Conservation (phyloP, 2,329 filamentous ascomycete species). For the Penicillium crustosum region DNA sequence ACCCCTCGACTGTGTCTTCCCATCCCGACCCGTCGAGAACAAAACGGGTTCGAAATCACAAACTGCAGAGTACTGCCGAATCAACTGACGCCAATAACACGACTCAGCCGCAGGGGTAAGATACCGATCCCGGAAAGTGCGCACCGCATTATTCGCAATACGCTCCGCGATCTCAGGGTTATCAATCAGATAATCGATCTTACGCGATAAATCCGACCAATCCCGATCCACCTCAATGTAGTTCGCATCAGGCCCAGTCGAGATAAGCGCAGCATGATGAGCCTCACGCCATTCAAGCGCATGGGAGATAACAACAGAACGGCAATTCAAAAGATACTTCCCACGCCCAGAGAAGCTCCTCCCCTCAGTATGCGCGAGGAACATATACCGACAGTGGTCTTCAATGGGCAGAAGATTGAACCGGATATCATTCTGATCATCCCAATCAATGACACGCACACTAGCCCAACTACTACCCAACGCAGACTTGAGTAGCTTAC, state of each 20-base stretch:
- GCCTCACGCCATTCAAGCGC: conserved; percentile 51
- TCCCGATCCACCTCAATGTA: conserved; percentile 51
- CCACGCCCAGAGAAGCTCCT: conserved; percentile 55
- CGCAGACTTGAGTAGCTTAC: conserved; percentile 41
- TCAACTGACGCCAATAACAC: conserved; percentile 56
- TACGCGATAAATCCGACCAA: conserved; percentile 57
- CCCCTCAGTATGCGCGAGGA: conserved; percentile 55
- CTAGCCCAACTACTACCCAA: conserved; percentile 49
- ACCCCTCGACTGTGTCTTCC: conserved; percentile 34
- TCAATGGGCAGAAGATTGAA: conserved; percentile 50
- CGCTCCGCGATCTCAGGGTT: conserved; percentile 47
- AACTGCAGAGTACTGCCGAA: conserved; percentile 39
- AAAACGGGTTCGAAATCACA: conserved; percentile 45
- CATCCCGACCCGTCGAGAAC: conserved; percentile 30
- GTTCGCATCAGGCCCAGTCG: conserved; percentile 50
- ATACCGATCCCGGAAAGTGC: conserved; percentile 54
- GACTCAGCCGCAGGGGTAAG: conserved; percentile 56
- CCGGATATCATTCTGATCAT: conserved; percentile 38
- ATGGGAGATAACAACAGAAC: conserved; percentile 52
- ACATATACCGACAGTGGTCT: conserved; percentile 57
- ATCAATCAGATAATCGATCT: conserved; percentile 45
- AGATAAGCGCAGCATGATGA: conserved; percentile 49
- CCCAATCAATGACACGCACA: conserved; percentile 46
- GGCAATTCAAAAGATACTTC: conserved; percentile 56
- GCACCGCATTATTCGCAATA: conserved; percentile 52